Percentiles rank a stretch among this genome's conserved stretches.
Evolutionary conservation across 1,284 basidiomycete species (phyloP).

Genomic region (Lignosus rhinocerotis): DNA sequence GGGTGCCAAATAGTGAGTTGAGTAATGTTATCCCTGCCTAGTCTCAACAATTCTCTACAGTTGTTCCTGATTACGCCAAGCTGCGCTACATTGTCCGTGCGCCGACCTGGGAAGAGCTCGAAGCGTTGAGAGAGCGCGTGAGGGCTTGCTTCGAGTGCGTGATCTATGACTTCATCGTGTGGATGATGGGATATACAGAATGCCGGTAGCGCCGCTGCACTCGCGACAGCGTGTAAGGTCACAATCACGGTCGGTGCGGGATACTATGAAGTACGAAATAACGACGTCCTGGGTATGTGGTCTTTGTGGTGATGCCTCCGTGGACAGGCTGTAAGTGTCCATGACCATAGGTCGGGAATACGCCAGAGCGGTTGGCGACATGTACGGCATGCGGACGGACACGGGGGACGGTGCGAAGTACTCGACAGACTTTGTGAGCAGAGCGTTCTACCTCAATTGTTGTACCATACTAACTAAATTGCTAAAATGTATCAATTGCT

Average conservation of each 20-base stretch:
- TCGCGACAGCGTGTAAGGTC: conserved; percentile 69
- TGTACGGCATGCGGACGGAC: conserved; percentile 52
- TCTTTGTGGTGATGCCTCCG: no score
- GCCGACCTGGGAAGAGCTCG: conserved; percentile 61
- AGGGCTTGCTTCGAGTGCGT: conserved; percentile 72
- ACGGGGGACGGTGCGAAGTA: conserved; percentile 58
- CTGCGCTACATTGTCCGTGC: conserved; percentile 75
- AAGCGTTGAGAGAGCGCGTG: conserved; percentile 59
- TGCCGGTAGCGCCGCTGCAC: conserved; percentile 58
- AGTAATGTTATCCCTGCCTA: neutral
- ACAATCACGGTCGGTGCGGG: conserved; percentile 43
- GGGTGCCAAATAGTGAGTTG: conserved; percentile 60
- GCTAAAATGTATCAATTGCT: neutral
- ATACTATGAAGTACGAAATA: conserved; percentile 66
- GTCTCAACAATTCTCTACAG: conserved; percentile 35
- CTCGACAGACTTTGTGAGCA: conserved; percentile 74
- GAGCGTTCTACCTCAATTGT: neutral
- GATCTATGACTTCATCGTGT: neutral
- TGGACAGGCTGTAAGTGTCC: no score
- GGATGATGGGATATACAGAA: no score
- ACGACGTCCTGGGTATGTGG: conserved; percentile 52
- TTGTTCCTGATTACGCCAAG: conserved; percentile 78
- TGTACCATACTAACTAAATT: neutral
- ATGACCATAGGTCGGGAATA: conserved; percentile 51
- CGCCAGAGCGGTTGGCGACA: conserved; percentile 49